Percentiles rank a stretch among this genome's conserved stretches.
phyloP scores from a whole-genome alignment of 2,329 filamentous ascomycete species.

The Fusarium guadeloupense region DNA sequence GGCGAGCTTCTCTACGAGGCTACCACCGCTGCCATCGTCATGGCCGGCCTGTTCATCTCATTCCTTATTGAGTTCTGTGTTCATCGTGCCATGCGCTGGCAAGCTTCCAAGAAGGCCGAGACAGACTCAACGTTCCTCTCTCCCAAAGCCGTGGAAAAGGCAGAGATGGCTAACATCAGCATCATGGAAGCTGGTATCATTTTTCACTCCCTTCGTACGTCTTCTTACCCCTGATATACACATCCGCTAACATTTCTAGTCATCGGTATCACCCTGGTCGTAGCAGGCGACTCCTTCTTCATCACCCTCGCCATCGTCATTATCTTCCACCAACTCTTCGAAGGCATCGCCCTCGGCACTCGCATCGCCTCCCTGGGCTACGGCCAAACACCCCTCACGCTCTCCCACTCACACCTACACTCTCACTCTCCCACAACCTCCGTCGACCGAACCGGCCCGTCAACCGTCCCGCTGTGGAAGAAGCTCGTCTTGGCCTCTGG shows the following conservation, averaged over 20 bases:
- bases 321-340: slow-evolving; percentile 81
- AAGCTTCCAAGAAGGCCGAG: slow-evolving; percentile 42
- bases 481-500: slow-evolving; percentile 69
- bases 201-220: slow-evolving; percentile 75
- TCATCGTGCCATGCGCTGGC: slow-evolving; percentile 61
- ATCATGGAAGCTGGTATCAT: slow-evolving; percentile 79
- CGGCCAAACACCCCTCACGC: slow-evolving; percentile 23
- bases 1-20: slow-evolving; percentile 72
- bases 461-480: slow-evolving; percentile 51
- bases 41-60: slow-evolving; percentile 77
- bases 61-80: slow-evolving; percentile 76
- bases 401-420: slow-evolving; percentile 26
- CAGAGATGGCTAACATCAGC: slow-evolving; percentile 52
- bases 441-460: slow-evolving; percentile 27
- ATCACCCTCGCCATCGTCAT: slow-evolving; percentile 70
- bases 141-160: slow-evolving; percentile 37
- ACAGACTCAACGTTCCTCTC: slow-evolving; percentile 15
- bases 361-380: slow-evolving; percentile 70
- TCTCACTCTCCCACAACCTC: slow-evolving; percentile 32
- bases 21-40: slow-evolving; percentile 74
- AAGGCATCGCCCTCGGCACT: slow-evolving; percentile 77
- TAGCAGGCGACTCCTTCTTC: slow-evolving; percentile 65
- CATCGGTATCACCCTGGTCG: slow-evolving; percentile 70
- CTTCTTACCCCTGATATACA: rapidly evolving
- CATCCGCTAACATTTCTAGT: slow-evolving; percentile 51